These are phyloP conservation scores for Globisporangium carolinianum DNA, from an alignment of 352 stramenopile species.

Conservation along the genomic window DNA sequence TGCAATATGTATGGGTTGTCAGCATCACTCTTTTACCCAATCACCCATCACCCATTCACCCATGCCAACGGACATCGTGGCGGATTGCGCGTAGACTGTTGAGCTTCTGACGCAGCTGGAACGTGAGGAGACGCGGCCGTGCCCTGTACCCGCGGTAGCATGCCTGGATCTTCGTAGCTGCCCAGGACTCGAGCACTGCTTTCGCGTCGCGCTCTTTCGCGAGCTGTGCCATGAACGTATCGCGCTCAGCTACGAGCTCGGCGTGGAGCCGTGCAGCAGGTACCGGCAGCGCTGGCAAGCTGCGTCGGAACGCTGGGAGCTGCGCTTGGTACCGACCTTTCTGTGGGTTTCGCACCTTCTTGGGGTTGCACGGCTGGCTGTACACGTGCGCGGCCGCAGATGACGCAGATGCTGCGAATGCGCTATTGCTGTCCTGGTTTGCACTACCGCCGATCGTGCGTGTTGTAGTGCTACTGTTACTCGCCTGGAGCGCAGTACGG, in stretches of 20 bases:
- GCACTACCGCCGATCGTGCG: constrained; percentile 1
- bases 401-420: neutral
- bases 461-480: constrained; percentile 7
- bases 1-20: neutral
- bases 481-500: neutral
- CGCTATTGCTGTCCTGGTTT: constrained; percentile 21
- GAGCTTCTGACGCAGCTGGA: constrained; percentile 31
- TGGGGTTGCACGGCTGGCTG: constrained; percentile 19
- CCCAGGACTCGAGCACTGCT: constrained; percentile 40
- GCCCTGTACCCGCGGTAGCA: constrained; percentile 44
- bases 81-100: constrained; percentile 32
- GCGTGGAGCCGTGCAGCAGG: constrained; percentile 40
- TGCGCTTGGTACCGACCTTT: constrained; percentile 39
- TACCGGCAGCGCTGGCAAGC: constrained; percentile 43
- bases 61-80: constrained; percentile 18
- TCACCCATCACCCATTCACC: too few relatives aligned
- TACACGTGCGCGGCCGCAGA: constrained; percentile 20
- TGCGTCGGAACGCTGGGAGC: constrained; percentile 40
- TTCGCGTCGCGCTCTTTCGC: constrained; percentile 44
- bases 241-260: constrained; percentile 41
- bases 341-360: constrained; percentile 20
- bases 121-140: constrained; percentile 35
- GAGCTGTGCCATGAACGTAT: constrained; percentile 58
- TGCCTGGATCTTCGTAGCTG: constrained; percentile 57
- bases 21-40: too few relatives aligned